Evolutionary conservation across 2,329 filamentous ascomycete species (phyloP), one percentile per base, ranked within the genome.

Genomic region (Fusarium nurragi): DNA sequence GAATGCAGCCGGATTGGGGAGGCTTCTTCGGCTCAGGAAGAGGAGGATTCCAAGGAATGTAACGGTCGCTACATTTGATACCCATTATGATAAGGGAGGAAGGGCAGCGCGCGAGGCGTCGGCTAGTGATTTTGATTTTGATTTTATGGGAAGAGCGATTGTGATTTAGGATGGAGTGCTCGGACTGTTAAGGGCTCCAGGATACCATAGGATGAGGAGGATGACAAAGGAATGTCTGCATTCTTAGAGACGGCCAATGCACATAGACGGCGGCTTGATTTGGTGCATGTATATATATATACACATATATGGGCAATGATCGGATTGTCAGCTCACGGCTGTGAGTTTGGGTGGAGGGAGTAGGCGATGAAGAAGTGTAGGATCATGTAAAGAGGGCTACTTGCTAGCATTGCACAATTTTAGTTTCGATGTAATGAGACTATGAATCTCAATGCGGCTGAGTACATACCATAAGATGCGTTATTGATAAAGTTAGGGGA

Each of bases 1-100:
- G 75, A 57, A 81, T 81, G 74, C 77, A 78, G 60, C 75, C 78
- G 28, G 79, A 83, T 56, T 83, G 80, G 78, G 78, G 78, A 47
- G 77, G 79, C 68, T 79, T 82, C 65, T 81, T 83, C 70, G 79
- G 79, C 47, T 77, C 77, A 54, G 78, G 78, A 60, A 71, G 78
- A 67, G 77, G 78, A 65, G 75, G 76, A 68, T 80, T 80, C 70
- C 78, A 79, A 70, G 77, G 77, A 60, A 78, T 80, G 76, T 80
- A 78, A 69, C 58, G 74, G 72, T 68, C 66, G 60, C 67, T 67
- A 69, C 69, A 73, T 73, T 64, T 77, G 76, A 78, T 79, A 79
- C 77, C 77, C 77, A 76, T 71, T 71, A 73, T 65, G 72, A 75
- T 64, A 72, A 65, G 64, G 64, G 60, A 67, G 67, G 62, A 65